Conservation (phyloP, 331 rosid genomes). For the Cydonia oblonga region DNA sequence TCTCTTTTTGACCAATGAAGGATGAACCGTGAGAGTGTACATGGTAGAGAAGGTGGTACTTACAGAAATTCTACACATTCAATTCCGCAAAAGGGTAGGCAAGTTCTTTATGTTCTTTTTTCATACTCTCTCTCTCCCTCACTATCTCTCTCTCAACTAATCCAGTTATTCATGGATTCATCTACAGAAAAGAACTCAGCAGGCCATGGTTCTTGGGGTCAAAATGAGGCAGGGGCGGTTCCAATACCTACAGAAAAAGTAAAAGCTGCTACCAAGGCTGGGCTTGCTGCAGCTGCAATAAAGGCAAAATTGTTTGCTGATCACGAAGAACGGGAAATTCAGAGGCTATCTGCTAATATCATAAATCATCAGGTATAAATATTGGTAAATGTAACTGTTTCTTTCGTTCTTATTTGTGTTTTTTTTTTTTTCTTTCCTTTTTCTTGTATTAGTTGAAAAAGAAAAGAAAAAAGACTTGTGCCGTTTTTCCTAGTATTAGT, state of each 20-base stretch:
- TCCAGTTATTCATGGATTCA: conserved; percentile 1
- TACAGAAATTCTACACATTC: conserved; percentile 46
- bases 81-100: conserved; percentile 58
- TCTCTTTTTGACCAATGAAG: conserved; percentile 35
- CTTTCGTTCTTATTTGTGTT: background rate
- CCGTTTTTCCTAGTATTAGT: background rate
- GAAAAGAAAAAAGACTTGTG: background rate
- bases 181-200: conserved; percentile 56
- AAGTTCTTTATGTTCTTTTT: conserved; percentile 7
- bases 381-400: background rate
- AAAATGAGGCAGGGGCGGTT: conserved; percentile 42
- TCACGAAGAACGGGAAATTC: conserved; percentile 98
- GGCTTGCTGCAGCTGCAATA: conserved; percentile 93
- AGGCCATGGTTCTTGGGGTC: conserved; percentile 41
- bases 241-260: conserved; percentile 63
- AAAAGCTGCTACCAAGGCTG: conserved; percentile 80
- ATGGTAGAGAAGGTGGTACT: conserved; percentile 45
- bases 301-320: conserved; percentile 93
- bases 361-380: conserved; percentile 76
- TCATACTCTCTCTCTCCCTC: background rate
- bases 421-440: background rate
- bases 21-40: conserved; percentile 48
- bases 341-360: conserved; percentile 89
- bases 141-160: background rate
- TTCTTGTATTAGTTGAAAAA: background rate